A percentile compares a stretch with the other conserved stretches of the same genome.
Evolutionary conservation across 768 basidiomycete genomes (phyloP).

Genomic region (Lentinula edodes): DNA sequence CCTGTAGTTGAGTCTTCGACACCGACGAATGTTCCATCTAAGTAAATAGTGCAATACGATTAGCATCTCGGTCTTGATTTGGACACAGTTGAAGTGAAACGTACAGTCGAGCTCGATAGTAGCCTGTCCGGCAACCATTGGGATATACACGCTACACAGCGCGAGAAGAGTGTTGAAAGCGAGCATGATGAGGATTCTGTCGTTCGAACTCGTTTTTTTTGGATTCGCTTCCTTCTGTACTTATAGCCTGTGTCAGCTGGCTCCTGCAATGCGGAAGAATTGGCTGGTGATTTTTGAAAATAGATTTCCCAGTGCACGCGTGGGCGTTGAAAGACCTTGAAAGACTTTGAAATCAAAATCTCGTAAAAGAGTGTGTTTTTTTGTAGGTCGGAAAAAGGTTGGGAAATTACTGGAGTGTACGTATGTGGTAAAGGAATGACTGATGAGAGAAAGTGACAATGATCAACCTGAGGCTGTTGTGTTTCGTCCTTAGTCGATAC

Average conservation of each 20-base stretch:
- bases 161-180: background rate
- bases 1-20: constrained; percentile 21
- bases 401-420: background rate
- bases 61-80: background rate
- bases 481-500: background rate
- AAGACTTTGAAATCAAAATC: background rate
- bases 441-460: background rate
- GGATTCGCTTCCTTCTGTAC: background rate
- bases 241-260: background rate
- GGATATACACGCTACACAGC: background rate
- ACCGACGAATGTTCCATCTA: constrained; percentile 35
- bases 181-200: background rate
- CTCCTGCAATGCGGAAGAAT: background rate
- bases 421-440: background rate
- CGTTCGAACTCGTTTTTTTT: background rate
- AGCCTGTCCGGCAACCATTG: background rate
- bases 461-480: background rate
- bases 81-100: background rate
- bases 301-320: background rate
- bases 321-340: background rate
- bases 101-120: background rate
- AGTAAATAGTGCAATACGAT: no score
- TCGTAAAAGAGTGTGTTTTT: background rate
- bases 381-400: background rate
- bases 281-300: background rate